phyloP scores from a whole-genome alignment of 2,329 filamentous ascomycete species.

The Shiraia sp. region DNA sequence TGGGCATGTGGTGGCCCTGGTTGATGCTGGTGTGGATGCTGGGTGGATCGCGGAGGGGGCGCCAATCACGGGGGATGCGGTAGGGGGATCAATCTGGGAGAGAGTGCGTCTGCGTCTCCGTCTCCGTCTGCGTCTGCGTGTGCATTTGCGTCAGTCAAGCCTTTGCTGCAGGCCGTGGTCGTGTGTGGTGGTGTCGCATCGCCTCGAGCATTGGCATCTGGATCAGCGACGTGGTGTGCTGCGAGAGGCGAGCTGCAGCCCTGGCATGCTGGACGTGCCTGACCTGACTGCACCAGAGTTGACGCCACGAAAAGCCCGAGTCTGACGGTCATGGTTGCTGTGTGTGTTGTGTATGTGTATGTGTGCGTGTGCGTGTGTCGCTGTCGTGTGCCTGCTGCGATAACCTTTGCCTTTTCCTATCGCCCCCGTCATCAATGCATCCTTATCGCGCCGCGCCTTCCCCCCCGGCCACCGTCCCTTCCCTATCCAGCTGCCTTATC shows the following conservation, averaged over 20 bases:
- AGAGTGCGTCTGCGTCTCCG: too few relatives aligned
- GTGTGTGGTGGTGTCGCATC: constrained; percentile 3
- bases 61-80: constrained; percentile 2
- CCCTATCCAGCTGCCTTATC: not conserved
- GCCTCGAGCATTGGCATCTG: not conserved
- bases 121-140: too few relatives aligned
- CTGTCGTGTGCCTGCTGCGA: not conserved
- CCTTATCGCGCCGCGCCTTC: not conserved
- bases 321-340: not conserved
- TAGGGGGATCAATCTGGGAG: too few relatives aligned
- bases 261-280: constrained; percentile 2
- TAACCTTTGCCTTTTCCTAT: not conserved
- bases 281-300: constrained; percentile 2
- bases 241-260: not conserved
- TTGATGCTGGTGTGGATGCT: too few relatives aligned
- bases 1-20: too few relatives aligned
- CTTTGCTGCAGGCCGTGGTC: too few relatives aligned
- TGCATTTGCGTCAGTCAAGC: too few relatives aligned
- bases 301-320: not conserved
- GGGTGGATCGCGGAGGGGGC: not conserved
- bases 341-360: not conserved
- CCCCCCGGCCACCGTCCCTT: not conserved
- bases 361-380: not conserved
- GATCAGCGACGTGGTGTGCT: constrained; percentile 6
- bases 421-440: not conserved